Evolutionary conservation across 1,284 basidiomycete species (phyloP).

Genomic region (Apiotrichum porosum): DNA sequence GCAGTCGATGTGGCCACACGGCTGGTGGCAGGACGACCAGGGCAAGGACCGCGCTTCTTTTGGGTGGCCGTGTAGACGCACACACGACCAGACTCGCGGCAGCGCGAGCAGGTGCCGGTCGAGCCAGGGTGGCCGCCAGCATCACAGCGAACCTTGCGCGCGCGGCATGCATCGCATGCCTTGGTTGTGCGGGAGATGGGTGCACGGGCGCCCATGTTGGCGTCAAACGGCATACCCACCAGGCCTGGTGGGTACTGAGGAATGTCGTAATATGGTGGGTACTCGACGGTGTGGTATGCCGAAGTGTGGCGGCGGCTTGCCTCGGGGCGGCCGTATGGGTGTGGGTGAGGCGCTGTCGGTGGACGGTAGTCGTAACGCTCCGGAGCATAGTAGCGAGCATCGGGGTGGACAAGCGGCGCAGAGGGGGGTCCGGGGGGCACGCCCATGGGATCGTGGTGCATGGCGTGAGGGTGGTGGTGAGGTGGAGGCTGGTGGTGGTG

Average conservation of each 20-base stretch:
- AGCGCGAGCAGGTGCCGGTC: conserved; percentile 33
- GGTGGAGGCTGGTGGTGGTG: background rate
- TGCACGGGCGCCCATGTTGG: conserved; percentile 25
- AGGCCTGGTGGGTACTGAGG: background rate
- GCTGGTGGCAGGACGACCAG: conserved; percentile 16
- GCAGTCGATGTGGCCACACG: background rate
- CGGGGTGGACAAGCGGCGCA: background rate
- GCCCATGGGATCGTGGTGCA: background rate
- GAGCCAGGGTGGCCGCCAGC: conserved; percentile 35
- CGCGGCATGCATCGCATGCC: conserved; percentile 45
- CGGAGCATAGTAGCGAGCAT: background rate
- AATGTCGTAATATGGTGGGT: background rate
- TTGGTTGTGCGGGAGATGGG: conserved; percentile 45
- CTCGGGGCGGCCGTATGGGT: background rate
- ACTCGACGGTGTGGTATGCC: conserved; percentile 4
- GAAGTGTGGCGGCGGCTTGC: conserved; percentile 2
- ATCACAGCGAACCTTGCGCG: conserved; percentile 43
- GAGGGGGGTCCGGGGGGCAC: background rate
- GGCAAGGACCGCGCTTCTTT: conserved; percentile 44
- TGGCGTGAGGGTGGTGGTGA: background rate
- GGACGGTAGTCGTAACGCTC: background rate
- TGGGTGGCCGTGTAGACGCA: conserved; percentile 43
- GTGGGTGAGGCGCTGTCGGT: background rate
- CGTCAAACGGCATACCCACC: background rate
- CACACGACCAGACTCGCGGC: conserved; percentile 34